phyloP scores from a whole-genome alignment of 2,329 filamentous ascomycete species.

The Microcyclospora pomicola region DNA sequence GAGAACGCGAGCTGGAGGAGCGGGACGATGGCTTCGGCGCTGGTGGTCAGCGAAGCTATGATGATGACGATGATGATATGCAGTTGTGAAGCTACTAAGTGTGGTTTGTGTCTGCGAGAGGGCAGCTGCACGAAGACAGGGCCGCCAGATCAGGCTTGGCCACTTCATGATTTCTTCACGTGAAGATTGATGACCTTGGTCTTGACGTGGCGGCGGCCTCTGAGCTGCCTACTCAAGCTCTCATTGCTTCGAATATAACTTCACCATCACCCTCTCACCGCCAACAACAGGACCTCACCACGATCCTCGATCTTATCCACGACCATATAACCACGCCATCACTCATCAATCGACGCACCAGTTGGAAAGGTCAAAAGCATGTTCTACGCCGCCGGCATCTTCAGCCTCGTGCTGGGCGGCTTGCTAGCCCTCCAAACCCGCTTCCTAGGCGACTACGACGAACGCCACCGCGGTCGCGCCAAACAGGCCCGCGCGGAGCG shows the following conservation, averaged over 20 bases:
- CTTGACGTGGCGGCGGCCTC: not conserved
- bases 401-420: not conserved
- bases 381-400: not conserved
- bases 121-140: too few species aligned
- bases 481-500: not conserved
- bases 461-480: not conserved
- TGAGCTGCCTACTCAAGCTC: not conserved
- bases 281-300: not conserved
- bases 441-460: not conserved
- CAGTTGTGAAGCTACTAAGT: conserved; percentile 25
- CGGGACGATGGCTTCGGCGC: conserved; percentile 24
- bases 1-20: conserved; percentile 63
- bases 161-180: not conserved
- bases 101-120: too few species aligned
- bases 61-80: conserved; percentile 51
- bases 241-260: not conserved
- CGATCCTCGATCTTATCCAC: not conserved
- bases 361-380: not conserved
- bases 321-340: not conserved
- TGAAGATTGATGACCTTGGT: not conserved
- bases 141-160: too few species aligned
- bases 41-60: conserved; percentile 14
- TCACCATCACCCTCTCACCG: not conserved
- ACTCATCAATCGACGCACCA: not conserved
- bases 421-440: not conserved